Conservation (phyloP, 2,329 filamentous ascomycete genomes). For the Capronia coronata region DNA sequence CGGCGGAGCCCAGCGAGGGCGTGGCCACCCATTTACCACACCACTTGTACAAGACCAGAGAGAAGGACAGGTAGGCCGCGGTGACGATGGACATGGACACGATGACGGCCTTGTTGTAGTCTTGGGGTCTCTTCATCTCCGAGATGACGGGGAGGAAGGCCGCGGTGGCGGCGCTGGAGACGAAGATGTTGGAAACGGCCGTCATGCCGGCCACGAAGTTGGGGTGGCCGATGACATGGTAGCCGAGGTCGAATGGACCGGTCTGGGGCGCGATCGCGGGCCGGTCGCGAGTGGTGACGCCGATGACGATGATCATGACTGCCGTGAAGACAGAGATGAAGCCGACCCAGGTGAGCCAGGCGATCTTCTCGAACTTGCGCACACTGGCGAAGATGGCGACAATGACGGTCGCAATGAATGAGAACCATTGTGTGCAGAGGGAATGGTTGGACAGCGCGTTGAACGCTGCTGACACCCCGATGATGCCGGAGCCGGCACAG, state of each 20-base stretch:
- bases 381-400: conserved; percentile 29
- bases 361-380: conserved; percentile 27
- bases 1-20: conserved; percentile 42
- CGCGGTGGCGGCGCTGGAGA: conserved; percentile 31
- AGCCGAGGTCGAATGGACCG: conserved; percentile 31
- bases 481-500: conserved; percentile 40
- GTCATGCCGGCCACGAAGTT: conserved; percentile 31
- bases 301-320: conserved; percentile 13
- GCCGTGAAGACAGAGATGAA: conserved; percentile 39
- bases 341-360: conserved; percentile 57
- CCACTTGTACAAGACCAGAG: conserved; percentile 42
- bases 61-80: conserved; percentile 35
- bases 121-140: conserved; percentile 36
- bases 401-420: conserved; percentile 28
- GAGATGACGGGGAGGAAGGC: conserved; percentile 36
- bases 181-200: conserved; percentile 31
- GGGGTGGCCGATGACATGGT: conserved; percentile 27
- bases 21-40: conserved; percentile 45
- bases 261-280: conserved; percentile 32
- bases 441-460: conserved; percentile 40
- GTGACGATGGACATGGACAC: conserved; percentile 34
- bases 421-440: conserved; percentile 30
- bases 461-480: conserved; percentile 38
- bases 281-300: conserved; percentile 33
- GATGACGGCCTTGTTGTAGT: conserved; percentile 34